Evolutionary conservation across 2,329 filamentous ascomycete genomes (phyloP).

Genomic region (Huntiella decipiens): DNA sequence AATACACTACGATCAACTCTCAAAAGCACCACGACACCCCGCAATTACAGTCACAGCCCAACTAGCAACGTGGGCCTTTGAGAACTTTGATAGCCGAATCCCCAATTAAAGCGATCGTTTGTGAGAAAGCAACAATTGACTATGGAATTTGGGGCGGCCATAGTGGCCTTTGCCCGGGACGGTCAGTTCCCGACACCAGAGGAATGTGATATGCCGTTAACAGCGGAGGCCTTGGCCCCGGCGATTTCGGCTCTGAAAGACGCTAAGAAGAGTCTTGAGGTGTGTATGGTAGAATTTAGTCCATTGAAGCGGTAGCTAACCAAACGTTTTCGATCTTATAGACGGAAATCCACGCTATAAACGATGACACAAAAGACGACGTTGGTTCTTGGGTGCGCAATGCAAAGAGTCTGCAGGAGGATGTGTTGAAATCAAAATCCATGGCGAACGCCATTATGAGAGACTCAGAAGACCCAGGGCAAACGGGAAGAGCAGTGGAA

Average conservation of each 20-base stretch:
- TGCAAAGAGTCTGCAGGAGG: conserved; percentile 65
- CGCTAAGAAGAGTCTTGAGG: conserved; percentile 23
- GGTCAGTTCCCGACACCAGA: conserved; percentile 23
- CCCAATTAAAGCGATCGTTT: too few species aligned
- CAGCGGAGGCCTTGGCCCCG: conserved; percentile 21
- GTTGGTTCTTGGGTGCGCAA: conserved; percentile 74
- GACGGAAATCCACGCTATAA: conserved; percentile 57
- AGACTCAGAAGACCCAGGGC: conserved; percentile 46
- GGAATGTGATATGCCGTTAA: conserved; percentile 19
- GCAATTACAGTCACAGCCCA: too few species aligned
- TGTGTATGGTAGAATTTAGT: conserved; percentile 13
- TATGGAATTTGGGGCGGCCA: conserved; percentile 19
- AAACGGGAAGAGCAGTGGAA: conserved; percentile 31
- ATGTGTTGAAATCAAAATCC: conserved; percentile 62
- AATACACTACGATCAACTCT: too few species aligned
- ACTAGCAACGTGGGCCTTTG: too few species aligned
- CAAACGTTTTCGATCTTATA: conserved; percentile 16
- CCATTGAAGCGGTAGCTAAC: not conserved
- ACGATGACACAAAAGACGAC: conserved; percentile 57
- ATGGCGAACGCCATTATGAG: conserved; percentile 67
- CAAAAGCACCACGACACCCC: too few species aligned
- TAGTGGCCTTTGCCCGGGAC: conserved; percentile 23
- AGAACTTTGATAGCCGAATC: too few species aligned
- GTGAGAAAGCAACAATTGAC: not conserved
- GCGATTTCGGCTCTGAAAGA: conserved; percentile 22